These are phyloP conservation scores for Eimeria falciformis DNA, from an alignment of 169 alveolate genomes.

Conservation along the genomic window DNA sequence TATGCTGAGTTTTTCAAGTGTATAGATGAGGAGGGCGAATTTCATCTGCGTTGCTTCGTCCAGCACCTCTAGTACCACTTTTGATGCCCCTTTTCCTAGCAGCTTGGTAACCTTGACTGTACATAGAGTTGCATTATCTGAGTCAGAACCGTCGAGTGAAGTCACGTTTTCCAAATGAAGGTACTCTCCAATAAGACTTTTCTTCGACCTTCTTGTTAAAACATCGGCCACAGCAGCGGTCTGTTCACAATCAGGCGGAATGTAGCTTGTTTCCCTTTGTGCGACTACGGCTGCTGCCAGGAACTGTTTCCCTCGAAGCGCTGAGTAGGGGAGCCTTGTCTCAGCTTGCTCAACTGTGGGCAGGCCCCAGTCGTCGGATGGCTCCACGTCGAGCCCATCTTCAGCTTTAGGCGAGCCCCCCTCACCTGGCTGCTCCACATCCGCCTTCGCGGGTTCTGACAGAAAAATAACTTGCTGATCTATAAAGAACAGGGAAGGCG, in stretches of 20 bases:
- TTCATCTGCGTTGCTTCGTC: background rate
- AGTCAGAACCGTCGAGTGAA: background rate
- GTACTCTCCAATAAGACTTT: background rate
- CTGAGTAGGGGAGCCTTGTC: background rate
- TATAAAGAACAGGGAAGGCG: no score
- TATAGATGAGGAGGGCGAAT: background rate
- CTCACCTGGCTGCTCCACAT: no score
- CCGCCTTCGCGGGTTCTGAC: no score
- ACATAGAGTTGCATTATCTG: background rate
- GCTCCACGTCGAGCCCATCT: no score
- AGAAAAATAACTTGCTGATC: no score
- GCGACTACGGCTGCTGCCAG: background rate
- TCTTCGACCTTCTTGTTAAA: background rate
- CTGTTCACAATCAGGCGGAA: background rate
- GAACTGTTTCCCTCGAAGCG: background rate
- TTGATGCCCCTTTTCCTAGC: background rate
- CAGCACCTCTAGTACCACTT: constrained; percentile 2
- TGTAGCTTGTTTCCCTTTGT: background rate
- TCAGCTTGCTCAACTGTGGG: constrained; percentile 10
- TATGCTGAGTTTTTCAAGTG: background rate
- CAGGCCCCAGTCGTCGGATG: background rate
- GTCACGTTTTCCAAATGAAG: background rate
- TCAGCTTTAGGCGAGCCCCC: no score
- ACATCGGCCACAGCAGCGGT: background rate
- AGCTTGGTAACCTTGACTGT: background rate